These are phyloP conservation scores for Trametes cingulata DNA, from an alignment of 768 basidiomycete species.

Conservation along the genomic window DNA sequence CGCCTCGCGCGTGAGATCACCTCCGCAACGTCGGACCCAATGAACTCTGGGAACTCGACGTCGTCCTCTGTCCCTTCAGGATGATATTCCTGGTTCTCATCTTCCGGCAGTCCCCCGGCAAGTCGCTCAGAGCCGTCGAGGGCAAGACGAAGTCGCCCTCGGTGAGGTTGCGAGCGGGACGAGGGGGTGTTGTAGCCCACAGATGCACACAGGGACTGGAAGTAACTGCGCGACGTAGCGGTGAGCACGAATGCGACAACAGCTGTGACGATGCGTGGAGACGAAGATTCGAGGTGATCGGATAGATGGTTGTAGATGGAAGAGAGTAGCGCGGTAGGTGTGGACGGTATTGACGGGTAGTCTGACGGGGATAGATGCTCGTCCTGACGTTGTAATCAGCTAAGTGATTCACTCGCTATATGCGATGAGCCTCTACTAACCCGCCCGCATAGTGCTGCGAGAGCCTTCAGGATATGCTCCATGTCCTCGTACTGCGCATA, in stretches of 20 bases:
- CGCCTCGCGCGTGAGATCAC: slow-evolving; percentile 65
- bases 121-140: not conserved
- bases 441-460: slow-evolving; percentile 59
- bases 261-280: slow-evolving; percentile 49
- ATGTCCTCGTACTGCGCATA: slow-evolving; percentile 29
- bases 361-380: slow-evolving; percentile 12
- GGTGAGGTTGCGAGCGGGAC: not conserved
- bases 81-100: slow-evolving; percentile 24
- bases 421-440: slow-evolving; percentile 41
- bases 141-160: not conserved
- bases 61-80: slow-evolving; percentile 39
- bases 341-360: slow-evolving; percentile 20
- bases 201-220: slow-evolving; percentile 56
- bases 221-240: slow-evolving; percentile 60
- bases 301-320: slow-evolving; percentile 59
- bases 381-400: slow-evolving; percentile 12
- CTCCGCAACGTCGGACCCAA: slow-evolving; percentile 50
- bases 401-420: not conserved
- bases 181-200: slow-evolving; percentile 48
- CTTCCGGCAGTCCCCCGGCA: not conserved
- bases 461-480: slow-evolving; percentile 35
- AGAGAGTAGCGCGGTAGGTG: slow-evolving; percentile 55
- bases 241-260: slow-evolving; percentile 70
- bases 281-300: slow-evolving; percentile 53
- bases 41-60: slow-evolving; percentile 63